A percentile compares a stretch with the other conserved stretches of the same genome.
phyloP scores from a whole-genome alignment of 306 rosid species.

The Abrus pulchellus region DNA sequence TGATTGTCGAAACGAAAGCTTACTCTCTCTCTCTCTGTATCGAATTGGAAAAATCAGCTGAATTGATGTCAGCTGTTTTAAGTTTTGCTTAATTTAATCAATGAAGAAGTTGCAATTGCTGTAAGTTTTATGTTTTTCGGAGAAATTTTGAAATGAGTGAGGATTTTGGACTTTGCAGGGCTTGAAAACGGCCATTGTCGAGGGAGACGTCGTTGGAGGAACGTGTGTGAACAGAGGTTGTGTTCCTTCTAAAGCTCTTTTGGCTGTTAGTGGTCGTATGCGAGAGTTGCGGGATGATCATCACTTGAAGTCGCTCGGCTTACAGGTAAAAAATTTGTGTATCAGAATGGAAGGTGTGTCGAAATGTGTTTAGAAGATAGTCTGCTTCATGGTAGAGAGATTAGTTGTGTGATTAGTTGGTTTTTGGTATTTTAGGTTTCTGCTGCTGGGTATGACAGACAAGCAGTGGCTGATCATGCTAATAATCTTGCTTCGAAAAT shows the following conservation, averaged over 20 bases:
- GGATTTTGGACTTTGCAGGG: constrained; percentile 58
- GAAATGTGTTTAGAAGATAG: background rate
- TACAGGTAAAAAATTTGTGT: constrained; percentile 62
- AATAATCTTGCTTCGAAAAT: constrained; percentile 87
- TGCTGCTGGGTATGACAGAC: constrained; percentile 84
- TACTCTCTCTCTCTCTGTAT: background rate
- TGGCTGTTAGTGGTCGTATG: constrained; percentile 93
- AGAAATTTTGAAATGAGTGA: too few relatives aligned
- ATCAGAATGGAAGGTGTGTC: background rate
- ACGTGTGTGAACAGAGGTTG: constrained; percentile 92
- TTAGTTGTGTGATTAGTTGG: background rate
- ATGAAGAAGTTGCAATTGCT: background rate
- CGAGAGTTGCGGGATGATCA: constrained; percentile 79
- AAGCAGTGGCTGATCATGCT: constrained; percentile 93
- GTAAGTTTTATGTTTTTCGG: constrained; percentile 32
- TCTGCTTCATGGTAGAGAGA: background rate
- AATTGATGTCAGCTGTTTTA: background rate
- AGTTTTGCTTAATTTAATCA: background rate
- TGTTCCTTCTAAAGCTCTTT: constrained; percentile 90
- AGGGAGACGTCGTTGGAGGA: constrained; percentile 89
- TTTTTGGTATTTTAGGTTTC: constrained; percentile 61
- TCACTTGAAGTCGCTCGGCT: constrained; percentile 83
- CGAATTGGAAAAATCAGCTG: constrained; percentile 24
- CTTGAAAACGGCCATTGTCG: constrained; percentile 82
- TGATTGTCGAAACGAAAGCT: background rate